These are phyloP conservation scores for Dactylellina cionopaga DNA, from an alignment of 2,329 filamentous ascomycete genomes.

Conservation along the genomic window DNA sequence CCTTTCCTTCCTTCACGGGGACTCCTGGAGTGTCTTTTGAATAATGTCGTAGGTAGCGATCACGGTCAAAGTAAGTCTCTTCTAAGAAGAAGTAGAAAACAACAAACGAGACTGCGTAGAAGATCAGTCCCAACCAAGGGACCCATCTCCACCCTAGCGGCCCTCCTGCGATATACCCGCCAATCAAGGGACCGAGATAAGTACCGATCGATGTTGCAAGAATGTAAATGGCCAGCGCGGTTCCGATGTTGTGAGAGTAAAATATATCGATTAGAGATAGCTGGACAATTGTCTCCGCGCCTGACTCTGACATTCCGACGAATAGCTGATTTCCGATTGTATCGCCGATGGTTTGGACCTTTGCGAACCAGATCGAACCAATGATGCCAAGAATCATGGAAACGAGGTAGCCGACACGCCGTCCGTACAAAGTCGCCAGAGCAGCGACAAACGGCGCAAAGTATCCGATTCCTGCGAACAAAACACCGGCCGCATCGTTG, in stretches of 20 bases:
- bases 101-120: conserved; percentile 64
- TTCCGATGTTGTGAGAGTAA: conserved; percentile 69
- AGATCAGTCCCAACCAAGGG: conserved; percentile 66
- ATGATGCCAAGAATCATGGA: conserved; percentile 65
- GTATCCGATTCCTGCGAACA: conserved; percentile 69
- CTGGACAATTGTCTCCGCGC: conserved; percentile 69
- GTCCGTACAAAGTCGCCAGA: conserved; percentile 67
- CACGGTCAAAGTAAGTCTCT: conserved; percentile 66
- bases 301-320: conserved; percentile 68
- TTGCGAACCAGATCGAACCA: conserved; percentile 68
- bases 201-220: conserved; percentile 68
- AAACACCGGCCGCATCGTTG: conserved; percentile 69
- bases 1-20: conserved; percentile 52
- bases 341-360: conserved; percentile 62
- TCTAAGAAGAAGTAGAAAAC: conserved; percentile 67
- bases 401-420: conserved; percentile 67
- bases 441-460: conserved; percentile 68
- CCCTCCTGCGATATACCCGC: conserved; percentile 65
- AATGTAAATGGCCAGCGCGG: conserved; percentile 68
- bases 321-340: conserved; percentile 69
- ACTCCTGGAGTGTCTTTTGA: conserved; percentile 53
- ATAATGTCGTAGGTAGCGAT: conserved; percentile 59
- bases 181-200: conserved; percentile 67
- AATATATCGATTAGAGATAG: conserved; percentile 69
- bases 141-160: conserved; percentile 68